phyloP scores from a whole-genome alignment of 2,329 filamentous ascomycete species.

The Fusarium anthophilum region DNA sequence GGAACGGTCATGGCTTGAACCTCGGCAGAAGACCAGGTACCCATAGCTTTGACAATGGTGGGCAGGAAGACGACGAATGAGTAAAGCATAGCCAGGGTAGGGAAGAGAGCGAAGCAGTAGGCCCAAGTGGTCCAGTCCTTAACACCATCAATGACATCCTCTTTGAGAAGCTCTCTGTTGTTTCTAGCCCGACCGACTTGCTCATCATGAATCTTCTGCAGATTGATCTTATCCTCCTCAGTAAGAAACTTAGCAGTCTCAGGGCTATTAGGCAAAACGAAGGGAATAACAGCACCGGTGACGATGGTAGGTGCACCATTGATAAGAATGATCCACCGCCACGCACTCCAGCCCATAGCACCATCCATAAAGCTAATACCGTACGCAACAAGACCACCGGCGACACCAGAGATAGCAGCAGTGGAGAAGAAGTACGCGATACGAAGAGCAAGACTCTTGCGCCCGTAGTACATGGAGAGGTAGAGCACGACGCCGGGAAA shows the following conservation, averaged over 20 bases:
- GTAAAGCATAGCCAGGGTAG: constrained; percentile 72
- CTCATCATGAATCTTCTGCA: constrained; percentile 58
- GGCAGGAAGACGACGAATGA: constrained; percentile 74
- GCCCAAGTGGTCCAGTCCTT: constrained; percentile 71
- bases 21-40: constrained; percentile 63
- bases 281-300: constrained; percentile 63
- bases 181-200: constrained; percentile 51
- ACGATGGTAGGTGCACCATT: constrained; percentile 58
- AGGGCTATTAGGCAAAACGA: constrained; percentile 66
- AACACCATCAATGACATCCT: constrained; percentile 30
- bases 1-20: constrained; percentile 75
- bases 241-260: constrained; percentile 56
- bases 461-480: constrained; percentile 71
- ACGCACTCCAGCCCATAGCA: constrained; percentile 64
- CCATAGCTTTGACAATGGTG: constrained; percentile 72
- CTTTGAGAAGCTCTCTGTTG: constrained; percentile 39
- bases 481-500: constrained; percentile 60
- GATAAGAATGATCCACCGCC: constrained; percentile 73
- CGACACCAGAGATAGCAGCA: constrained; percentile 69
- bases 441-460: constrained; percentile 67
- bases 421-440: constrained; percentile 70
- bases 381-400: constrained; percentile 71
- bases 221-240: constrained; percentile 53
- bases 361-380: constrained; percentile 72
- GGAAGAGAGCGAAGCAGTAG: constrained; percentile 68